Conservation (phyloP, 768 basidiomycete species). For the Cubamyces lactineus region DNA sequence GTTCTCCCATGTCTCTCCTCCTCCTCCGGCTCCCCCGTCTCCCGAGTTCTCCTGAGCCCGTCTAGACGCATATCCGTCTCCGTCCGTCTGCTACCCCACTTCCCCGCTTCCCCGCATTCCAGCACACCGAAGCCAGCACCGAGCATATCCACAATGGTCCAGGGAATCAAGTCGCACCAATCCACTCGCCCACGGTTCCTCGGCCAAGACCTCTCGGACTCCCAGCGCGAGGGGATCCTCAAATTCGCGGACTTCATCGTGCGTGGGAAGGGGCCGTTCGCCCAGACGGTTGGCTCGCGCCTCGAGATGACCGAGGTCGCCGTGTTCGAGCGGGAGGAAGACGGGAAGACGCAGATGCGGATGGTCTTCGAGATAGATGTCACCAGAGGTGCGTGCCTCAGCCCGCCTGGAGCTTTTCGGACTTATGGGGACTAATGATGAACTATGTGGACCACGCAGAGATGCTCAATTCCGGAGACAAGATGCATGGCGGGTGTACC, state of each 20-base stretch:
- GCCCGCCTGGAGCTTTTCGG: neutral
- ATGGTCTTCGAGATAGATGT: conserved; percentile 17
- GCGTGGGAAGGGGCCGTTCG: conserved; percentile 1
- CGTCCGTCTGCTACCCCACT: too few species aligned
- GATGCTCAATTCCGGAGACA: conserved; percentile 18
- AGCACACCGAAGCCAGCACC: too few species aligned
- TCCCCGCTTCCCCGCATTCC: too few species aligned
- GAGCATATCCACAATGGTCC: too few species aligned
- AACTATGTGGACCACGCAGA: conserved; percentile 3
- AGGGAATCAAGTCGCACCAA: too few species aligned
- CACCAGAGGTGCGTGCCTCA: neutral
- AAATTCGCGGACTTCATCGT: conserved; percentile 10
- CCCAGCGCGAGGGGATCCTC: conserved; percentile 6
- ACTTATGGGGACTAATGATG: neutral
- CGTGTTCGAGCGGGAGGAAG: conserved; percentile 13
- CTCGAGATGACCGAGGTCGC: conserved; percentile 18
- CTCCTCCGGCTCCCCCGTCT: too few species aligned
- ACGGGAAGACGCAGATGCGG: conserved; percentile 20
- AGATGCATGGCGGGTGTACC: conserved; percentile 23
- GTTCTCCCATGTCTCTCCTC: too few species aligned
- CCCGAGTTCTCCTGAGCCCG: too few species aligned
- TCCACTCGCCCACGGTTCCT: neutral
- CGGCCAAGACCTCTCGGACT: neutral
- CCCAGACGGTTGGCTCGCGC: neutral
- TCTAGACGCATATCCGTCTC: too few species aligned